These are phyloP conservation scores for Mallotus repandus DNA, from an alignment of 441 rosid genomes.

Conservation along the genomic window DNA sequence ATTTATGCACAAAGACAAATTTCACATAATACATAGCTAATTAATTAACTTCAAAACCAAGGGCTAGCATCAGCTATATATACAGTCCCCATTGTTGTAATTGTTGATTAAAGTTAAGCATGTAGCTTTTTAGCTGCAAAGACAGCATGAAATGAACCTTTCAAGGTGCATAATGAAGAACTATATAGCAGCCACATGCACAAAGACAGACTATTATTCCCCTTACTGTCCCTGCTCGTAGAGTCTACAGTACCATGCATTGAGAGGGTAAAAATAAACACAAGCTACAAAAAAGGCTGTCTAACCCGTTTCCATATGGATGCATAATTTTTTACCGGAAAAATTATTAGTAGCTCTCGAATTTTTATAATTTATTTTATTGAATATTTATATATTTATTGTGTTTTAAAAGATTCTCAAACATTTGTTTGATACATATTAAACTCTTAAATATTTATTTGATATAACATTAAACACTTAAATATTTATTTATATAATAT, in stretches of 20 bases:
- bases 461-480: too few relatives aligned
- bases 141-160: not conserved
- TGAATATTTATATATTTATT: too few relatives aligned
- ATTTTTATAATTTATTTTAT: too few relatives aligned
- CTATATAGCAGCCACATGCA: conserved; percentile 7
- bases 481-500: too few relatives aligned
- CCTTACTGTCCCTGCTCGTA: not conserved
- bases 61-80: too few relatives aligned
- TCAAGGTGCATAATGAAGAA: not conserved
- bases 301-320: not conserved
- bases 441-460: too few relatives aligned
- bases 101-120: not conserved
- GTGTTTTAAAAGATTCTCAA: too few relatives aligned
- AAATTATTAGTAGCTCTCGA: too few relatives aligned
- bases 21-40: too few relatives aligned
- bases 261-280: not conserved
- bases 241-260: conserved; percentile 29
- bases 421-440: too few relatives aligned
- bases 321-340: not conserved
- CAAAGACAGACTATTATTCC: conserved; percentile 1
- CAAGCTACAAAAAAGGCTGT: not conserved
- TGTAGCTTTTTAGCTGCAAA: not conserved
- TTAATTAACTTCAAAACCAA: too few relatives aligned
- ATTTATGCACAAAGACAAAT: too few relatives aligned
- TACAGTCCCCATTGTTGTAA: not conserved